Conservation (phyloP, 305 asterid genomes). For the Plantago lanceolata region DNA sequence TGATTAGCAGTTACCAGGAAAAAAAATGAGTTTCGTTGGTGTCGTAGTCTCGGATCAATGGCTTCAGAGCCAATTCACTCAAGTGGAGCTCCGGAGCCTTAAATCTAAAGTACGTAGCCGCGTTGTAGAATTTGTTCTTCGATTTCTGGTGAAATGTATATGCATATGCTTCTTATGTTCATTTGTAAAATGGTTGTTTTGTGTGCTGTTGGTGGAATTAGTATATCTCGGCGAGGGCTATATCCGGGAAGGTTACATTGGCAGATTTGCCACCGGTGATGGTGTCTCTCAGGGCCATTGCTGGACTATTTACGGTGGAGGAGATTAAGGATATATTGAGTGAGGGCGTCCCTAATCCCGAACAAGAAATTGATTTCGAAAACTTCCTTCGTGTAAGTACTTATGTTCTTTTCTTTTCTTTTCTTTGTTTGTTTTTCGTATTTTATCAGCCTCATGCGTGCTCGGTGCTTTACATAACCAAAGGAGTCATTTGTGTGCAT, state of each 20-base stretch:
- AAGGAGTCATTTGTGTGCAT: background rate
- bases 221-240: conserved; percentile 54
- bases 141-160: too few relatives aligned
- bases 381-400: conserved; percentile 65
- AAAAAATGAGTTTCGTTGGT: conserved; percentile 75
- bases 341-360: conserved; percentile 47
- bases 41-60: conserved; percentile 76
- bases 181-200: background rate
- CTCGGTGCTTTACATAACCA: too few relatives aligned
- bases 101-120: conserved; percentile 46
- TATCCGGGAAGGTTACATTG: conserved; percentile 54
- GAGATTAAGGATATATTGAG: conserved; percentile 53
- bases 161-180: background rate
- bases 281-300: conserved; percentile 56
- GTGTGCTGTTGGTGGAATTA: conserved; percentile 22
- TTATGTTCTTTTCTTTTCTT: background rate
- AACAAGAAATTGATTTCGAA: conserved; percentile 70
- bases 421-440: background rate
- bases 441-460: too few relatives aligned
- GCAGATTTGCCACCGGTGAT: conserved; percentile 64
- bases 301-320: conserved; percentile 40
- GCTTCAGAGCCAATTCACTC: conserved; percentile 95
- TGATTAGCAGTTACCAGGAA: conserved; percentile 22
- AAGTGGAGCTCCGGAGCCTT: conserved; percentile 80
- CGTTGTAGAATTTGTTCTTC: background rate